Evolutionary conservation across 768 basidiomycete genomes (phyloP).

Genomic region (Lactifluus rugatus): DNA sequence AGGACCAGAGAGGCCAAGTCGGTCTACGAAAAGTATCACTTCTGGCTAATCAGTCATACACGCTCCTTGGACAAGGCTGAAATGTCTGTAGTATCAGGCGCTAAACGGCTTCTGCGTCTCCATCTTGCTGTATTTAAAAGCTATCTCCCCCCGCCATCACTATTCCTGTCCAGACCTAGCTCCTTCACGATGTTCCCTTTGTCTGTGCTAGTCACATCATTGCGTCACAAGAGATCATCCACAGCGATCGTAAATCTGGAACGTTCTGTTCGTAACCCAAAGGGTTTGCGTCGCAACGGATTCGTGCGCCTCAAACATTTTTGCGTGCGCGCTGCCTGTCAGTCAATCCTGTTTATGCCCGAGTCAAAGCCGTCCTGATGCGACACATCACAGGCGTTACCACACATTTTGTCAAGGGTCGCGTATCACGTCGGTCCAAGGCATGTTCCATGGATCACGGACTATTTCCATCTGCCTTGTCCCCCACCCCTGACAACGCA

Average conservation of each 20-base stretch:
- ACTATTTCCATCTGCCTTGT: neutral
- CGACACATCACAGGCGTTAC: neutral
- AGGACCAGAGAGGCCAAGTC: neutral
- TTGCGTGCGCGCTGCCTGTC: constrained; percentile 1
- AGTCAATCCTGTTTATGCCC: neutral
- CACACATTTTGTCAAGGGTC: neutral
- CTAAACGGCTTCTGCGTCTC: neutral
- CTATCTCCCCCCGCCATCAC: neutral
- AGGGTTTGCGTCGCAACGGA: neutral
- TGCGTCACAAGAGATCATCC: neutral
- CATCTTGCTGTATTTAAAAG: neutral
- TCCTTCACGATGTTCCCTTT: neutral
- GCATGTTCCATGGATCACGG: neutral
- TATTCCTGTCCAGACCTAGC: neutral
- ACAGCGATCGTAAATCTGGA: neutral
- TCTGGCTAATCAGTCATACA: neutral
- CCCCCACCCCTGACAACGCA: neutral
- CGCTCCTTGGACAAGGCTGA: neutral
- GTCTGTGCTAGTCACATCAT: constrained; percentile 7
- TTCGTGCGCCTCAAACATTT: neutral
- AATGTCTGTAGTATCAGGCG: neutral
- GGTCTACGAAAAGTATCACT: neutral
- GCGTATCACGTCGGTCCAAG: neutral
- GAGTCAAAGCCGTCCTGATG: neutral
- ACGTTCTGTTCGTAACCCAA: neutral